Conservation (phyloP, 768 basidiomycete species). For the Termitomyces sp. region DNA sequence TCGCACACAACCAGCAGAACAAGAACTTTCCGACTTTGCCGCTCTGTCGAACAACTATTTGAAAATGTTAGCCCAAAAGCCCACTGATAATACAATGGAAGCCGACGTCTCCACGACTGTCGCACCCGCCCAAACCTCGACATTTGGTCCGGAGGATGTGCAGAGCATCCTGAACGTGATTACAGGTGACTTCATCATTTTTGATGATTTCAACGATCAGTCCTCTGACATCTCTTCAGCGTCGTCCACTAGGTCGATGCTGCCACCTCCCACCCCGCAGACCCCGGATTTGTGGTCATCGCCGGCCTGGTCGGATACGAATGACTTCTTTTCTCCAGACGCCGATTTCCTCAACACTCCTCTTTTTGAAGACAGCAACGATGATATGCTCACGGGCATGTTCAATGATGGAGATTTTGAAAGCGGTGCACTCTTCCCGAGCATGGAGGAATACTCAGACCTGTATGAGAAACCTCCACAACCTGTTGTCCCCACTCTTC, state of each 20-base stretch:
- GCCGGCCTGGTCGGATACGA: slow-evolving; percentile 20
- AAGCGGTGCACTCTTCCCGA: slow-evolving; percentile 6
- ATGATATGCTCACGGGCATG: slow-evolving; percentile 13
- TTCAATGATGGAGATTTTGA: not conserved
- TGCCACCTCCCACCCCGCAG: slow-evolving; percentile 13
- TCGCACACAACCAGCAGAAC: slow-evolving; percentile 30
- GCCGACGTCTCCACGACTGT: slow-evolving; percentile 25
- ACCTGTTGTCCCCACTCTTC: not conserved
- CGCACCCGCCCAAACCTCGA: slow-evolving; percentile 21
- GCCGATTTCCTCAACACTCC: slow-evolving; percentile 25
- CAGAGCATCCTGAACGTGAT: slow-evolving; percentile 13
- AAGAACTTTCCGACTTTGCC: slow-evolving; percentile 38
- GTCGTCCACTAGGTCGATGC: not conserved
- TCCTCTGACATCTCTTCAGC: slow-evolving; percentile 1
- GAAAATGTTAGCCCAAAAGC: slow-evolving; percentile 58
- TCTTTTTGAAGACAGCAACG: slow-evolving; percentile 19
- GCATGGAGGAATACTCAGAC: slow-evolving; percentile 11
- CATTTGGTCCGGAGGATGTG: slow-evolving; percentile 20
- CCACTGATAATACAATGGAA: slow-evolving; percentile 33
- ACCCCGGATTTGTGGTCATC: slow-evolving; percentile 15
- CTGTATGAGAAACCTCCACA: slow-evolving; percentile 12
- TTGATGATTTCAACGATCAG: slow-evolving; percentile 1
- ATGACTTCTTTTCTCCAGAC: slow-evolving; percentile 25
- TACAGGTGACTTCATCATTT: slow-evolving; percentile 16
- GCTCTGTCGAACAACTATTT: slow-evolving; percentile 60